phyloP scores from a whole-genome alignment of 1,139 yeast species.

The Pichia sp. region DNA sequence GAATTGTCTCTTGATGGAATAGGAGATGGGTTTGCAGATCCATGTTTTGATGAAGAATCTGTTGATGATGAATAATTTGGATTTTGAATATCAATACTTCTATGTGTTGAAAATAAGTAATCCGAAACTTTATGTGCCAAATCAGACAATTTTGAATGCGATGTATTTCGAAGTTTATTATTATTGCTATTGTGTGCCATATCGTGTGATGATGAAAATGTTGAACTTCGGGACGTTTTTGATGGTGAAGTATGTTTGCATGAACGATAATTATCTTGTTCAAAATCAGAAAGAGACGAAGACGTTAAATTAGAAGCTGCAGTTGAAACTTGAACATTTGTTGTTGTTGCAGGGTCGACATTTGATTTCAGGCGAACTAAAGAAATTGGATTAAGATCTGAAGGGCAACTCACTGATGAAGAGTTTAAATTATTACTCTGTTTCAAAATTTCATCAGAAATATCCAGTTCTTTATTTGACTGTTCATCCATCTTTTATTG shows the following conservation, averaged over 20 bases:
- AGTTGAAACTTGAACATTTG: slow-evolving; percentile 3
- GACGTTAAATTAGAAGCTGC: background rate
- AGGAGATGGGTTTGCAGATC: slow-evolving; percentile 19
- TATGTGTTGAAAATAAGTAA: slow-evolving; percentile 18
- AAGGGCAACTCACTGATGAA: background rate
- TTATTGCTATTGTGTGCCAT: background rate
- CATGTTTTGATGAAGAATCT: slow-evolving; percentile 1
- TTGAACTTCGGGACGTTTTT: slow-evolving; percentile 9
- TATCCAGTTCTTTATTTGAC: background rate
- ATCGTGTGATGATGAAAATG: slow-evolving; percentile 1
- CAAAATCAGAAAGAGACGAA: slow-evolving; percentile 2
- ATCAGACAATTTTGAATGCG: slow-evolving; percentile 23
- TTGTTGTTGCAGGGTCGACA: slow-evolving; percentile 6
- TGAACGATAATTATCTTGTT: background rate
- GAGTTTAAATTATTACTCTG: background rate
- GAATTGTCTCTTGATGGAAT: slow-evolving; percentile 16
- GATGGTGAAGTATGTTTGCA: background rate
- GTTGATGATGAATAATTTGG: slow-evolving; percentile 9
- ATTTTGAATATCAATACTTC: slow-evolving; percentile 14
- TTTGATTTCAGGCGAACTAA: background rate
- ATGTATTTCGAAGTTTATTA: background rate
- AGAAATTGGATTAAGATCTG: slow-evolving; percentile 6
- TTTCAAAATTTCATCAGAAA: background rate
- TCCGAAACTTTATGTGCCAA: slow-evolving; percentile 26
- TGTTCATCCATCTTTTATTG: background rate